Evolutionary conservation across 2,329 filamentous ascomycete genomes (phyloP), one percentile per base, ranked within the genome.

Genomic region (Cadophora sp.): DNA sequence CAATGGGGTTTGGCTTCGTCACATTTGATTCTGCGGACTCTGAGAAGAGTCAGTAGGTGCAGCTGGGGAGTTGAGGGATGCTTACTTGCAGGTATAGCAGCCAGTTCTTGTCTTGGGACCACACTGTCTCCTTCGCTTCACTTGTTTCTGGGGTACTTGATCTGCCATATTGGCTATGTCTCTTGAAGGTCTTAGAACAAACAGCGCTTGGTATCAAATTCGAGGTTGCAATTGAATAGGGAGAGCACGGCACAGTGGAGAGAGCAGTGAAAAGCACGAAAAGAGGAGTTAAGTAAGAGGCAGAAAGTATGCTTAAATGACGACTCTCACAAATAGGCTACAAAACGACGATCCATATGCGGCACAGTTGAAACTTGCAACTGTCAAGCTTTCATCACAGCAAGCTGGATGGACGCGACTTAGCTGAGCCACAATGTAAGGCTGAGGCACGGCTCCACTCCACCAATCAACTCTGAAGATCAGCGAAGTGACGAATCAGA

Each of bases 51-150:
- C 14, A 71, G 66, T 26, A 55, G 27, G 12, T 62, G 59, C 43
- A 29, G 26, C 27, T n/a, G 37, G 55, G 6, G 16, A 27, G 27
- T n/a, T 9, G 14, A 48, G 29, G 29, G 24, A 31, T 22, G 50
- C 72, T 62, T 60, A 75, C 74, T 75, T 75, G 73, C 74, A 75
- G 7, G 74, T 75, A 16, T 67, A 62, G 63, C 74, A 76, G 14
- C 73, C 73, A 4, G 68, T 73, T 43, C 69, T 70, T 0, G 71
- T 71, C 34, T 74, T 72, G 2, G 73, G 70, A 19, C 69, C 70
- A 51, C 71, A 72, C 40, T 68, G 62, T 60, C 73, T 68, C 48
- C 65, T 43, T 40, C 61, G 46, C 22, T 43, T 63, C 22, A 34
- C 29, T 53, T 63, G 34, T 27, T 22, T 22, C 8, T 24, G 40